Evolutionary conservation across 169 alveolate genomes (phyloP).

Genomic region (Plasmodium knowlesi): DNA sequence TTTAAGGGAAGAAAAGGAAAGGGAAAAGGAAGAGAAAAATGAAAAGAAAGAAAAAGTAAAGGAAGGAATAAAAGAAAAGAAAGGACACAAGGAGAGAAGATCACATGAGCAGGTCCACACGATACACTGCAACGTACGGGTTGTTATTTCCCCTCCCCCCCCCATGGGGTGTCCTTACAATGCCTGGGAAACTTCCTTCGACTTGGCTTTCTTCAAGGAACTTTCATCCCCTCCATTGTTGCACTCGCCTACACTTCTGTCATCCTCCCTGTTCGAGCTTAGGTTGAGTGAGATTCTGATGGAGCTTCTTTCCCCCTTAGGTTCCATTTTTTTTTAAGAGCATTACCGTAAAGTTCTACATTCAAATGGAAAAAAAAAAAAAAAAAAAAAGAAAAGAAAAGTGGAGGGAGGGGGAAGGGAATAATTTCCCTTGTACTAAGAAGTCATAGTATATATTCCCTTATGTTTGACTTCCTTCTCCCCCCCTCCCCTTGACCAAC

Average conservation of each 20-base stretch:
- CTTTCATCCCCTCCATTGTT: not conserved
- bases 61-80: too few species aligned
- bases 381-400: too few species aligned
- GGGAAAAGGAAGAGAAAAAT: too few species aligned
- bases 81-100: not conserved
- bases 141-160: not conserved
- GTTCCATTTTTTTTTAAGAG: slow-evolving; percentile 7
- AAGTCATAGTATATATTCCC: not conserved
- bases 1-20: too few species aligned
- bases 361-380: not conserved
- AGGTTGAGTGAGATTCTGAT: slow-evolving; percentile 53
- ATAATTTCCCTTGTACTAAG: not conserved
- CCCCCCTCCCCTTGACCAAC: not conserved
- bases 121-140: not conserved
- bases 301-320: not conserved
- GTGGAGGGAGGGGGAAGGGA: too few species aligned
- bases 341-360: not conserved
- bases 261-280: slow-evolving; percentile 2
- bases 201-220: not conserved
- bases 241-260: not conserved
- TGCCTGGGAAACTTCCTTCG: slow-evolving; percentile 25
- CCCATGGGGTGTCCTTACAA: slow-evolving; percentile 1
- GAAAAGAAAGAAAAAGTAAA: too few species aligned
- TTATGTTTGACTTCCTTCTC: not conserved
- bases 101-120: not conserved